Conservation (phyloP, 2,329 filamentous ascomycete species). For the Paecilomyces dactylethromorphus region DNA sequence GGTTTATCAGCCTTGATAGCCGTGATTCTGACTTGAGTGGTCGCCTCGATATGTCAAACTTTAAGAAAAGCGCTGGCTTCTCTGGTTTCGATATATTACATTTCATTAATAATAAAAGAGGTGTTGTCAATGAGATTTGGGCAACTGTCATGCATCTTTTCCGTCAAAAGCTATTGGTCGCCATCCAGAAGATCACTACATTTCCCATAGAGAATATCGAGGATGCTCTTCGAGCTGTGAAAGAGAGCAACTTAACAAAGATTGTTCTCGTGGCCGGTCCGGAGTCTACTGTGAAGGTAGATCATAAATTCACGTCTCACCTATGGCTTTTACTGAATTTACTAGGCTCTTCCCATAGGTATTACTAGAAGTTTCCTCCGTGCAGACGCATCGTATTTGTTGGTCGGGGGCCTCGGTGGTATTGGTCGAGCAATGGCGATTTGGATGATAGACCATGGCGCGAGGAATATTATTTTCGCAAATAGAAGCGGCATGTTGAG, state of each 20-base stretch:
- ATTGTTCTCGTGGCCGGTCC: constrained; percentile 4
- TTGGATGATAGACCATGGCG: constrained; percentile 24
- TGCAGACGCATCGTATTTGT: constrained; percentile 37
- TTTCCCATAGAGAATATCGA: constrained; percentile 8
- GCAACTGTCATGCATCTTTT: constrained; percentile 9
- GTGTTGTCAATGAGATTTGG: constrained; percentile 7
- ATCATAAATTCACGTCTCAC: not conserved
- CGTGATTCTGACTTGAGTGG: constrained; percentile 3
- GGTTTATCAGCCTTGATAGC: constrained; percentile 23
- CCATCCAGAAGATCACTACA: not conserved
- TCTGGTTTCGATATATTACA: constrained; percentile 1
- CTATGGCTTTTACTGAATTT: not conserved
- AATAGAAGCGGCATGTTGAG: constrained; percentile 16
- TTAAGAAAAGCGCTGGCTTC: constrained; percentile 6
- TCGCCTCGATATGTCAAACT: not conserved
- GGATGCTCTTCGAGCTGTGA: constrained; percentile 6
- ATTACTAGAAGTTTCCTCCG: constrained; percentile 1
- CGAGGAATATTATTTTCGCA: constrained; percentile 20
- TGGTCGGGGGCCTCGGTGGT: constrained; percentile 27
- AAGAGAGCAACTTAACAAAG: not conserved
- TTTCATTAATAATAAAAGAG: not conserved
- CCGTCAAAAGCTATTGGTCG: constrained; percentile 6
- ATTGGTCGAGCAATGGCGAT: constrained; percentile 19
- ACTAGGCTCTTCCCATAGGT: constrained; percentile 1
- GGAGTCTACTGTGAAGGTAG: constrained; percentile 9